phyloP scores from a whole-genome alignment of 1,139 yeast genomes.

The Petasospora rhodanensis region DNA sequence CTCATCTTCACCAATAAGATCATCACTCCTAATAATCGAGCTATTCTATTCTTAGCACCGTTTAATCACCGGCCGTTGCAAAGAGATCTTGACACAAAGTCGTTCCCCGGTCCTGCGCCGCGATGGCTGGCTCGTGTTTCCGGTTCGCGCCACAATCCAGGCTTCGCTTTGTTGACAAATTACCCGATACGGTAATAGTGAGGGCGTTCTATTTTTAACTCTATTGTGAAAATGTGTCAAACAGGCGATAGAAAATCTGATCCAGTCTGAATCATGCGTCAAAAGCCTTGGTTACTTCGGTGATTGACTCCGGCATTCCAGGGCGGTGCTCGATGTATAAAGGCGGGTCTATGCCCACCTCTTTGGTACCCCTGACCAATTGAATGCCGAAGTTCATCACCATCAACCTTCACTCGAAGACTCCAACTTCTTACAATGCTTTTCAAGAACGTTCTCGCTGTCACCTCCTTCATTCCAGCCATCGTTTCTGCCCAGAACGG shows the following conservation, averaged over 20 bases:
- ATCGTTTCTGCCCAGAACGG: constrained; percentile 10
- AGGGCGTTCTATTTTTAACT: constrained; percentile 3
- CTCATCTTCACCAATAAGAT: too few relatives aligned
- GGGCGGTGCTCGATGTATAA: background rate
- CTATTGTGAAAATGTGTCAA: constrained; percentile 2
- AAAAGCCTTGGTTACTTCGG: constrained; percentile 5
- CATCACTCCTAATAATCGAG: too few relatives aligned
- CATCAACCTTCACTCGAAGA: constrained; percentile 1
- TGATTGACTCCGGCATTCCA: background rate
- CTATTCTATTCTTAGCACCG: too few relatives aligned
- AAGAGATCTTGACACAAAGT: constrained; percentile 7
- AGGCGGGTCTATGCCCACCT: background rate
- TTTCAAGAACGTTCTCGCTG: constrained; percentile 10
- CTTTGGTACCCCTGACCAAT: too few relatives aligned
- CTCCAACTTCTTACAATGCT: constrained; percentile 7
- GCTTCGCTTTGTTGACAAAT: constrained; percentile 4
- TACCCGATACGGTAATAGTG: constrained; percentile 3
- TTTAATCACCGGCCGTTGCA: too few relatives aligned
- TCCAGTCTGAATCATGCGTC: too few relatives aligned
- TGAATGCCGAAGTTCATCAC: background rate
- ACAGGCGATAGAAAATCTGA: constrained; percentile 4
- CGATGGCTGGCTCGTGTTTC: constrained; percentile 8
- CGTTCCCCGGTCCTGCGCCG: constrained; percentile 4
- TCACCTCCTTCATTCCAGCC: constrained; percentile 6
- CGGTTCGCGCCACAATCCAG: constrained; percentile 4